These are phyloP conservation scores for Arxiozyma slooffiae DNA, from an alignment of 1,139 yeast genomes.

Conservation along the genomic window DNA sequence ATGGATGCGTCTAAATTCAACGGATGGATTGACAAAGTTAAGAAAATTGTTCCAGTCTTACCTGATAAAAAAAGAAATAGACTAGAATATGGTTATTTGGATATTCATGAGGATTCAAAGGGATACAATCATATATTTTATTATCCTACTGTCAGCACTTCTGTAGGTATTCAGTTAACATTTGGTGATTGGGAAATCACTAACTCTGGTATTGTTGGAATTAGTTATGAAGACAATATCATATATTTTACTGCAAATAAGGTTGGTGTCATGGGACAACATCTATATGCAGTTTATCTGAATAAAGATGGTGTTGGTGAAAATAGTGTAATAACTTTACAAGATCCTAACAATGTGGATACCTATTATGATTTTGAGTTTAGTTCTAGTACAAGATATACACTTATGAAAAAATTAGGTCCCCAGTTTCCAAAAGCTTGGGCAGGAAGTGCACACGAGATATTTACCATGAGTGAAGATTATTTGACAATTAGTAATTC, in stretches of 20 bases:
- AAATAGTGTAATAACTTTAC: slow-evolving; percentile 12
- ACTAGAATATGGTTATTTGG: slow-evolving; percentile 53
- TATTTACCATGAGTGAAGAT: slow-evolving; percentile 8
- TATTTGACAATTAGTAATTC: slow-evolving; percentile 9
- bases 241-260: slow-evolving; percentile 60
- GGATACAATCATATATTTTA: slow-evolving; percentile 62
- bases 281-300: slow-evolving; percentile 41
- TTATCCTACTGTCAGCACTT: slow-evolving; percentile 41
- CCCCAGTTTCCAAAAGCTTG: slow-evolving; percentile 20
- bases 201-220: slow-evolving; percentile 44
- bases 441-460: slow-evolving; percentile 21
- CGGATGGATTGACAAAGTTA: slow-evolving; percentile 44
- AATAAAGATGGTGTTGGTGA: slow-evolving; percentile 5
- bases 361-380: slow-evolving; percentile 23
- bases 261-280: slow-evolving; percentile 47
- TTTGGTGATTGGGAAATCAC: slow-evolving; percentile 62
- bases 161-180: slow-evolving; percentile 44
- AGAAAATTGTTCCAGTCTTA: slow-evolving; percentile 27
- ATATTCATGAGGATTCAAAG: slow-evolving; percentile 50
- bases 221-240: slow-evolving; percentile 41
- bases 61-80: slow-evolving; percentile 33
- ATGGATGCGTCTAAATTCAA: slow-evolving; percentile 38
- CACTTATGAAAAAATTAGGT: slow-evolving; percentile 21
- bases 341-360: slow-evolving; percentile 15
- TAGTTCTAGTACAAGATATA: slow-evolving; percentile 27